Conservation (phyloP, 208 protist species). For the Spongospora subterranea region DNA sequence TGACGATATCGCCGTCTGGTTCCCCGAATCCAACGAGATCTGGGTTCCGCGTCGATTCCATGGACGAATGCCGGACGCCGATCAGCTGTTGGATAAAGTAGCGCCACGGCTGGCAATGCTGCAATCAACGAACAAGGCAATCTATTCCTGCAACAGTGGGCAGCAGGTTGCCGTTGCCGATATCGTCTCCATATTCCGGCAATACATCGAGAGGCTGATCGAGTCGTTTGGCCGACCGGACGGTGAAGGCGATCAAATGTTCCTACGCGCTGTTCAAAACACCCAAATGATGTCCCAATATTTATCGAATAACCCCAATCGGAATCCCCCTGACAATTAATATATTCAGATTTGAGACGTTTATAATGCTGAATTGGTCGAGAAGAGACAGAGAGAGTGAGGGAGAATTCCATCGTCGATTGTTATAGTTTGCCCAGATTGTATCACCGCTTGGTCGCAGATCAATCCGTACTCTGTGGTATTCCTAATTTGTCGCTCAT, state of each 20-base stretch:
- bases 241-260: not conserved
- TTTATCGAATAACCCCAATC: no score
- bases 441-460: no score
- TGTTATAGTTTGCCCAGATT: no score
- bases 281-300: not conserved
- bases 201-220: not conserved
- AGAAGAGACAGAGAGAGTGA: no score
- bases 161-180: not conserved
- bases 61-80: not conserved
- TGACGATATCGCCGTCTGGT: slow-evolving; percentile 14
- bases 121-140: not conserved
- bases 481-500: no score
- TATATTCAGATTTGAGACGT: no score
- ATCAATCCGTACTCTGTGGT: no score
- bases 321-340: no score
- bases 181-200: not conserved
- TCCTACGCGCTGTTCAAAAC: not conserved
- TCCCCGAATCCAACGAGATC: not conserved
- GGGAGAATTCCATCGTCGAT: no score
- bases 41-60: not conserved
- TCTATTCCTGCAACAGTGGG: not conserved
- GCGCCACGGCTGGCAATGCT: not conserved
- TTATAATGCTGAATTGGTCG: no score
- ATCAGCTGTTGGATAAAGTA: not conserved
- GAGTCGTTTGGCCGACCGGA: not conserved